These are phyloP conservation scores for Plenodomus tracheiphilus DNA, from an alignment of 2,329 filamentous ascomycete genomes.

Conservation along the genomic window DNA sequence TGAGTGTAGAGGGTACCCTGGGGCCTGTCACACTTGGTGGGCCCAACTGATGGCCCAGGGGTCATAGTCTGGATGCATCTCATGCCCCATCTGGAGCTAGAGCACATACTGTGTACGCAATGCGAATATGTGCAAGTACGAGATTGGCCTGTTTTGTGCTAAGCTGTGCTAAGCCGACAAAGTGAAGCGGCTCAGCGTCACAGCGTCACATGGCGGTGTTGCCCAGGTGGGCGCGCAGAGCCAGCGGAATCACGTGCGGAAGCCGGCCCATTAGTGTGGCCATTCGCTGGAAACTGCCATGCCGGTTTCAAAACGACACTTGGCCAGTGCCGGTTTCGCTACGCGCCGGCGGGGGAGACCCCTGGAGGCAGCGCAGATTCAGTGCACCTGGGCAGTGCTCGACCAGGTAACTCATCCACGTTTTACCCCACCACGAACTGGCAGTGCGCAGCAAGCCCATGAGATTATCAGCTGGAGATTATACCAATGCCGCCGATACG, in stretches of 20 bases:
- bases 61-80: background rate
- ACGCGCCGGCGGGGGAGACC: too few relatives aligned
- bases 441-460: too few relatives aligned
- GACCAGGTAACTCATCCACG: background rate
- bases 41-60: background rate
- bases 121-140: background rate
- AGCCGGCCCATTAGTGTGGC: background rate
- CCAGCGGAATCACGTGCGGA: background rate
- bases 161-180: too few relatives aligned
- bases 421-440: background rate
- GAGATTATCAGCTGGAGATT: background rate
- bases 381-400: too few relatives aligned
- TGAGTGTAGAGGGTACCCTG: too few relatives aligned
- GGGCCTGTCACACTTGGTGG: background rate
- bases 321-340: too few relatives aligned
- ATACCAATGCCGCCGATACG: background rate
- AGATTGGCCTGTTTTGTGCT: background rate
- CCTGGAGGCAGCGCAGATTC: too few relatives aligned
- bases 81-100: background rate
- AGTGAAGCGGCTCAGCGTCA: background rate
- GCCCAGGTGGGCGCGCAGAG: background rate
- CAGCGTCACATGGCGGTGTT: background rate
- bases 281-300: background rate
- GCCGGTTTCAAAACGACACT: background rate
- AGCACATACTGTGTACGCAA: background rate